Conservation (phyloP, 2,329 filamentous ascomycete species). For the Aspergillus hortae region DNA sequence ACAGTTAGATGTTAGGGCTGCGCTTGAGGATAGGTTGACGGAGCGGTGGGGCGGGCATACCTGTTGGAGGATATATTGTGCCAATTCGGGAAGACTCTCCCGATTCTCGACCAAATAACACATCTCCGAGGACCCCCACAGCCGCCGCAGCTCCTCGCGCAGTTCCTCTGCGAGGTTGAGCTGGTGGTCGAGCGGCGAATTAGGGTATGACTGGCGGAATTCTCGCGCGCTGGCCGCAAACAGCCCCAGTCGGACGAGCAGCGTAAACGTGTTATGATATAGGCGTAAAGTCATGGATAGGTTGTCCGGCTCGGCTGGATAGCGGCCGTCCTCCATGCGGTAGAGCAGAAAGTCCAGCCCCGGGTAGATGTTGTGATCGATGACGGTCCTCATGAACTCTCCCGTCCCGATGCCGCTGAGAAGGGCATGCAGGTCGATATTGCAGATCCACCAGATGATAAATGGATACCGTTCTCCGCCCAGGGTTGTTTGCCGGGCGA, state of each 20-base stretch:
- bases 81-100: constrained; percentile 33
- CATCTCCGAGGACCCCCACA: constrained; percentile 38
- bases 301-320: constrained; percentile 35
- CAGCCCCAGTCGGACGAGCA: constrained; percentile 45
- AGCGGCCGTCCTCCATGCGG: constrained; percentile 34
- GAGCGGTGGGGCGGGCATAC: constrained; percentile 31
- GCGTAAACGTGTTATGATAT: constrained; percentile 43
- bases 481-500: constrained; percentile 46
- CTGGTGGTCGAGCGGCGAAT: constrained; percentile 20
- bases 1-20: neutral
- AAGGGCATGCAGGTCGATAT: constrained; percentile 55
- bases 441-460: constrained; percentile 53
- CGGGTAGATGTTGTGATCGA: constrained; percentile 49
- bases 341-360: constrained; percentile 36
- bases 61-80: constrained; percentile 42
- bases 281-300: constrained; percentile 43
- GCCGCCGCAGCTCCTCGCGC: constrained; percentile 33
- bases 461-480: constrained; percentile 47
- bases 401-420: constrained; percentile 51
- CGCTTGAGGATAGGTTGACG: neutral
- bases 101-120: constrained; percentile 34
- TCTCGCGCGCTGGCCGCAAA: constrained; percentile 40
- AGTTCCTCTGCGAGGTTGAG: constrained; percentile 33
- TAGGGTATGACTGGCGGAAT: constrained; percentile 26
- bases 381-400: constrained; percentile 47